Evolutionary conservation across 805 yeast species (phyloP).

Genomic region (Barnettozyma pratensis): DNA sequence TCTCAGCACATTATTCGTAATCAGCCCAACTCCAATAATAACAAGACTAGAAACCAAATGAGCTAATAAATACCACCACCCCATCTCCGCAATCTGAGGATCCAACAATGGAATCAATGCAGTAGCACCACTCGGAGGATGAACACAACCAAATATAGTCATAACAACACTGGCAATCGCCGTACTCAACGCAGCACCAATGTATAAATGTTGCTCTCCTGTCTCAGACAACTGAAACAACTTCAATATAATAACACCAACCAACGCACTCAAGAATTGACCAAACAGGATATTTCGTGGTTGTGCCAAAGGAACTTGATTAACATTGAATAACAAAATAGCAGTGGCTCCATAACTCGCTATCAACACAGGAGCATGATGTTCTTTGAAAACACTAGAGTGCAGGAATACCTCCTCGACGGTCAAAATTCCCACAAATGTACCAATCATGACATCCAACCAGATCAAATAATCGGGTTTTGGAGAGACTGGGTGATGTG

Average conservation of each 20-base stretch:
- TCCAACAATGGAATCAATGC: constrained; percentile 55
- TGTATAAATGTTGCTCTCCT: constrained; percentile 47
- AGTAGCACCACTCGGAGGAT: constrained; percentile 72
- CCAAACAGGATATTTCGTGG: constrained; percentile 57
- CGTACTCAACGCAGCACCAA: constrained; percentile 54
- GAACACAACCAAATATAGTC: constrained; percentile 51
- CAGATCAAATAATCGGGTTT: constrained; percentile 36
- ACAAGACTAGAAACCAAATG: constrained; percentile 46
- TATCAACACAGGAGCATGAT: constrained; percentile 42
- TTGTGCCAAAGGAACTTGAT: constrained; percentile 56
- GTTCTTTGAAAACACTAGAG: constrained; percentile 32
- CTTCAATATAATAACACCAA: constrained; percentile 52
- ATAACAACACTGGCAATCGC: constrained; percentile 48
- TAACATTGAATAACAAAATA: constrained; percentile 50
- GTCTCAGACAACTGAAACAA: constrained; percentile 41
- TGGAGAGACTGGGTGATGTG: constrained; percentile 17
- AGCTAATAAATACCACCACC: constrained; percentile 63
- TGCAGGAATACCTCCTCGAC: constrained; percentile 42
- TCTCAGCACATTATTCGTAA: constrained; percentile 49
- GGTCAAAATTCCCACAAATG: constrained; percentile 42
- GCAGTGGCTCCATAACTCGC: constrained; percentile 63
- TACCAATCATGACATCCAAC: constrained; percentile 40
- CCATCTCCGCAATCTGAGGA: constrained; percentile 38
- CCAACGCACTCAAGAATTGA: constrained; percentile 45
- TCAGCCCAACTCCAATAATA: constrained; percentile 43